Percentiles rank a stretch among this genome's conserved stretches.
These are phyloP conservation scores for Piper betle DNA, from an alignment of 164 flowering plant genomes.

Conservation along the genomic window DNA sequence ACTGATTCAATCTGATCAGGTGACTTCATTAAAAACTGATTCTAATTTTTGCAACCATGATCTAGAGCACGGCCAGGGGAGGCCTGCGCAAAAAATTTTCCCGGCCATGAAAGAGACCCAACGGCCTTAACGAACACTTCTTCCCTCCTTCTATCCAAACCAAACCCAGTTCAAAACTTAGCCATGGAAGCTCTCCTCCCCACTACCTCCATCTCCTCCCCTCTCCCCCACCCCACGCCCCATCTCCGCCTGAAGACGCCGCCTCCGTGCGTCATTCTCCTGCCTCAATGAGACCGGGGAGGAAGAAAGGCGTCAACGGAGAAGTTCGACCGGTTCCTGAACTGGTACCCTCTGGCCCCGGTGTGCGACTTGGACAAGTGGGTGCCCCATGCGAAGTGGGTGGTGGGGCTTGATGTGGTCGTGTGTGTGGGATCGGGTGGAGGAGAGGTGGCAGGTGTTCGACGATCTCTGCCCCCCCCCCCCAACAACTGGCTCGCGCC, in stretches of 20 bases:
- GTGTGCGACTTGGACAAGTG: conserved; percentile 80
- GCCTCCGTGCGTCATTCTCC: conserved; percentile 3
- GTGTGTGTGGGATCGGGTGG: conserved; percentile 91
- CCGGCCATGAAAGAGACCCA: too few relatives aligned
- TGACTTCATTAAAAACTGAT: too few relatives aligned
- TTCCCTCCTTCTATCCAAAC: too few relatives aligned
- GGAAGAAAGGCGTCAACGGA: conserved; percentile 15
- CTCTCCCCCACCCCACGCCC: not conserved
- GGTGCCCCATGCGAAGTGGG: conserved; percentile 63
- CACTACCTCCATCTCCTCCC: not conserved
- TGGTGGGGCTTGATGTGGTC: conserved; percentile 79
- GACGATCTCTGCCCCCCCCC: conserved; percentile 71
- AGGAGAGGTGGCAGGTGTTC: conserved; percentile 69
- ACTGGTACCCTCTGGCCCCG: conserved; percentile 77
- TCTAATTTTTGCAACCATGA: too few relatives aligned
- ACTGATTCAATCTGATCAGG: too few relatives aligned
- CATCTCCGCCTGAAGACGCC: not conserved
- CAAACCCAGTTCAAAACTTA: too few relatives aligned
- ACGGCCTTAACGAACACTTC: too few relatives aligned
- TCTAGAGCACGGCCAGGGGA: too few relatives aligned
- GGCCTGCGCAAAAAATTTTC: too few relatives aligned
- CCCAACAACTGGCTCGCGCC: conserved; percentile 97
- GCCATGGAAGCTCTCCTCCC: not conserved
- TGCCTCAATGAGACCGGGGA: conserved; percentile 7
- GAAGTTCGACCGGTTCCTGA: conserved; percentile 66